phyloP scores from a whole-genome alignment of 306 rosid species.

The Inga oerstediana region DNA sequence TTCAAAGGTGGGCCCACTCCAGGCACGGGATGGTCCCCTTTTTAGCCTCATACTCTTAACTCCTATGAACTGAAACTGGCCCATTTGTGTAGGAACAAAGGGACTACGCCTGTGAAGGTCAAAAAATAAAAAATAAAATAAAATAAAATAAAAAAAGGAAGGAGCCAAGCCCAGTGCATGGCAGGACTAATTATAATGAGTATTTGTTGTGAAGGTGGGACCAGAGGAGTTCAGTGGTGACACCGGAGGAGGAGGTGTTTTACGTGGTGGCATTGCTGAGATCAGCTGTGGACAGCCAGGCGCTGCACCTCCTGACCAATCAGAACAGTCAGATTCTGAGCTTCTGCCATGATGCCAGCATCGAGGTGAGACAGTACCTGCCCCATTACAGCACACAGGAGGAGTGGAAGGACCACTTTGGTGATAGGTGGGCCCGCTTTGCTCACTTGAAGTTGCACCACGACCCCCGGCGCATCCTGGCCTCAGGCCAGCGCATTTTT shows the following conservation, averaged over 20 bases:
- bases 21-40: neutral
- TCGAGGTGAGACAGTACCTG: conserved; percentile 80
- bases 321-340: conserved; percentile 80
- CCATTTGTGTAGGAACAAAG: neutral
- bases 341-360: conserved; percentile 68
- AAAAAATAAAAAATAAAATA: too few species aligned
- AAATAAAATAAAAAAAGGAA: too few species aligned
- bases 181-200: neutral
- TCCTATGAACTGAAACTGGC: neutral
- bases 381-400: conserved; percentile 76
- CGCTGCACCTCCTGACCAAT: conserved; percentile 62
- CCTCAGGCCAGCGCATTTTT: conserved; percentile 88
- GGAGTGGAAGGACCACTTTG: conserved; percentile 92
- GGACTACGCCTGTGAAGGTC: too few species aligned
- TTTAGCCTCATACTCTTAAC: neutral
- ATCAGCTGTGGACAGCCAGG: conserved; percentile 71
- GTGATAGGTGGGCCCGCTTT: conserved; percentile 83
- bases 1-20: conserved; percentile 42
- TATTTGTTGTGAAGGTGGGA: conserved; percentile 66
- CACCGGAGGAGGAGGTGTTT: conserved; percentile 81
- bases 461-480: conserved; percentile 79
- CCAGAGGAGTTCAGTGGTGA: conserved; percentile 82
- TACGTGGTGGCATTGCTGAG: conserved; percentile 90
- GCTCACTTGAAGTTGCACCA: conserved; percentile 64
- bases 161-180: neutral